Evolutionary conservation across 345 rosid genomes (phyloP).

Genomic region (Eucalyptus curtisii): DNA sequence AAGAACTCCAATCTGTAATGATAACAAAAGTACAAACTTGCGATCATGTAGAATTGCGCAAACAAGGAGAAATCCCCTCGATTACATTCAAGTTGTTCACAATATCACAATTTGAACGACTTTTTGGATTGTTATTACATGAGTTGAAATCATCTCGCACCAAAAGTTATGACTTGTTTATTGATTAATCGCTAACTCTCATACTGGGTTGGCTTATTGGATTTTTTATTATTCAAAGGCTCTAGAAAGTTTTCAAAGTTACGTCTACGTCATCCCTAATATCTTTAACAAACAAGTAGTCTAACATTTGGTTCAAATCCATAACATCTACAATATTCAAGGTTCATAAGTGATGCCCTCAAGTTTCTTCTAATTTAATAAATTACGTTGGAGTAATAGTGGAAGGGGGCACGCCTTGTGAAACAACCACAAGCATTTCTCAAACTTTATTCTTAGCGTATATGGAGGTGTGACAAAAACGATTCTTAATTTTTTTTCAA

Average conservation of each 20-base stretch:
- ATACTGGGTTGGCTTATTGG: not conserved
- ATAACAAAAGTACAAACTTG: not conserved
- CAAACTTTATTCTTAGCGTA: no score
- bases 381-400: not conserved
- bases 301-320: no score
- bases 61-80: no score
- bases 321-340: not conserved
- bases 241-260: not conserved
- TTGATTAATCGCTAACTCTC: not conserved
- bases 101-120: no score
- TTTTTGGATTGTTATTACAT: not conserved
- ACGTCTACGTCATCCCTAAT: no score
- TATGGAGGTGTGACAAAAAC: not conserved
- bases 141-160: not conserved
- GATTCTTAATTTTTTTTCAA: no score
- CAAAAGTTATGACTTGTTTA: no score
- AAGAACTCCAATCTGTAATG: not conserved
- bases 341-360: not conserved
- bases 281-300: accelerated
- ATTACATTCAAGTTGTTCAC: no score
- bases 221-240: no score
- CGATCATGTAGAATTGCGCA: not conserved
- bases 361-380: not conserved
- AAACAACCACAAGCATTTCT: not conserved
- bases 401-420: not conserved